phyloP scores from a whole-genome alignment of 2,329 filamentous ascomycete species.

The Cryoendolithus antarcticus region DNA sequence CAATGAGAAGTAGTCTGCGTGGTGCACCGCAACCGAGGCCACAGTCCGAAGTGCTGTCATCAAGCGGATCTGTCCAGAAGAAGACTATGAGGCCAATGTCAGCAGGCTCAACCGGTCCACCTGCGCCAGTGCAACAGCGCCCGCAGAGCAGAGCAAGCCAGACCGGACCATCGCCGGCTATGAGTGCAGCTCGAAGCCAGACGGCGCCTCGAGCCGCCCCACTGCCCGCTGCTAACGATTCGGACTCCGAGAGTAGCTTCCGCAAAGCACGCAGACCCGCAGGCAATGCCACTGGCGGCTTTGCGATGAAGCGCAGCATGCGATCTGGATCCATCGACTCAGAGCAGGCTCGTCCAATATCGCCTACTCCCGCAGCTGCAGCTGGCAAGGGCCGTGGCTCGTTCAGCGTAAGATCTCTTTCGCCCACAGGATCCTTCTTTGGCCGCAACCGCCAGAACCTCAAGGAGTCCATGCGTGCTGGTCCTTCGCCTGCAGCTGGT shows the following conservation, averaged over 20 bases:
- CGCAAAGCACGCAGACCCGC: constrained; percentile 42
- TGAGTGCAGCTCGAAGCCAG: constrained; percentile 10
- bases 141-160: too few species aligned
- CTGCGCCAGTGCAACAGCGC: too few species aligned
- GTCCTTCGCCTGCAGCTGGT: constrained; percentile 4
- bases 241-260: constrained; percentile 59
- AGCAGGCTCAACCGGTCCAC: too few species aligned
- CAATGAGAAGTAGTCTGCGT: constrained; percentile 18
- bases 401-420: constrained; percentile 57
- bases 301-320: constrained; percentile 64
- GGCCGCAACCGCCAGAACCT: constrained; percentile 13
- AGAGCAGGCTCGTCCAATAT: constrained; percentile 28
- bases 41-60: constrained; percentile 4
- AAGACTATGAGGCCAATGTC: too few species aligned
- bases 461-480: constrained; percentile 6
- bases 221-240: constrained; percentile 23
- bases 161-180: constrained; percentile 1
- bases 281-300: constrained; percentile 31
- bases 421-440: constrained; percentile 49
- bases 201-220: constrained; percentile 7
- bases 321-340: constrained; percentile 36
- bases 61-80: too few species aligned
- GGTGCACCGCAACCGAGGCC: constrained; percentile 9
- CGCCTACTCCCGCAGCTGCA: constrained; percentile 20
- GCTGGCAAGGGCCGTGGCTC: constrained; percentile 15